phyloP scores from a whole-genome alignment of 352 stramenopile species.

The Phytophthora melonis region DNA sequence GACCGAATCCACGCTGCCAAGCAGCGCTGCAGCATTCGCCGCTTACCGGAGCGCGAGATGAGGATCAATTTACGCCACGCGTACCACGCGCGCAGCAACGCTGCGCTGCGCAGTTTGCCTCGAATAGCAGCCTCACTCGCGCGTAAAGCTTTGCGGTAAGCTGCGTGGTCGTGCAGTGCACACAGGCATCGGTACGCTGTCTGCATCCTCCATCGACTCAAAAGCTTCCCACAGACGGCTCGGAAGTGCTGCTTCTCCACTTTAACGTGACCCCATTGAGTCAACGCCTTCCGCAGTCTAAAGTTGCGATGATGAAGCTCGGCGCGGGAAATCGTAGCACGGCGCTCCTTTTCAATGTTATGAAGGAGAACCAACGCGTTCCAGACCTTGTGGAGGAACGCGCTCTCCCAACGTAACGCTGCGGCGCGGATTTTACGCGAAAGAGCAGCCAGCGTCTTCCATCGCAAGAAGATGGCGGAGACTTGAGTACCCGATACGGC shows the following conservation, averaged over 20 bases:
- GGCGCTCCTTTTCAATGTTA: conserved; percentile 2
- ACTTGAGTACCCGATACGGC: conserved; percentile 24
- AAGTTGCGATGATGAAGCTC: conserved; percentile 18
- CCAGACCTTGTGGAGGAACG: conserved; percentile 38
- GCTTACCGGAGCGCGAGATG: conserved; percentile 29
- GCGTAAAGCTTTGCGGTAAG: conserved; percentile 14
- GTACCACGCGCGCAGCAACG: conserved; percentile 39
- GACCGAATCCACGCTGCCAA: conserved; percentile 38
- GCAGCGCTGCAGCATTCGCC: conserved; percentile 29
- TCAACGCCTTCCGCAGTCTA: conserved; percentile 14
- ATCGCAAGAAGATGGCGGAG: conserved; percentile 31
- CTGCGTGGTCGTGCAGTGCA: conserved; percentile 13
- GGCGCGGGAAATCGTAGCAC: conserved; percentile 6
- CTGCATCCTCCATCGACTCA: conserved; percentile 52
- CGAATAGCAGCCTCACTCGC: conserved; percentile 10
- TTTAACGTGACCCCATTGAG: conserved; percentile 25
- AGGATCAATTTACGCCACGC: conserved; percentile 53
- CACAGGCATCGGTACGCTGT: conserved; percentile 52
- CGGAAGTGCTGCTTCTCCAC: conserved; percentile 27
- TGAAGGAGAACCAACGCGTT: conserved; percentile 28
- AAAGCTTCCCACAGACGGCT: conserved; percentile 28
- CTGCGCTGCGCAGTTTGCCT: conserved; percentile 7
- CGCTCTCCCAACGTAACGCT: conserved; percentile 31
- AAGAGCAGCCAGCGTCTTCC: conserved; percentile 25
- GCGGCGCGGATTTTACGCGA: conserved; percentile 15